phyloP scores from a whole-genome alignment of 2,329 filamentous ascomycete genomes.

The Fusarium heterosporum region DNA sequence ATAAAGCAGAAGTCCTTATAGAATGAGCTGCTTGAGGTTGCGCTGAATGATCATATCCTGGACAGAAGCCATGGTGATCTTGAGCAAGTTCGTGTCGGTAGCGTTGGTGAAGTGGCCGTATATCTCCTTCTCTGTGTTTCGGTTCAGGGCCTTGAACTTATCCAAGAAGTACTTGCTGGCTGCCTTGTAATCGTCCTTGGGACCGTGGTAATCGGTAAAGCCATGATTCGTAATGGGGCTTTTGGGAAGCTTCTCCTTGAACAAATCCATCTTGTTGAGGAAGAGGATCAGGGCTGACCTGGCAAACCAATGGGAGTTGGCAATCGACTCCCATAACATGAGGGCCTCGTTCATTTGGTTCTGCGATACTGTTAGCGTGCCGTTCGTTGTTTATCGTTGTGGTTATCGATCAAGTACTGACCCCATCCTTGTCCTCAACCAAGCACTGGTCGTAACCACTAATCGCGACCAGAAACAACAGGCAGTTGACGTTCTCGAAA shows the following conservation, averaged over 20 bases:
- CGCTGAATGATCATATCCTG: slow-evolving; percentile 91
- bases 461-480: slow-evolving; percentile 93
- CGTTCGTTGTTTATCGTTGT: not conserved
- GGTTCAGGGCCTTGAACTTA: slow-evolving; percentile 81
- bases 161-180: slow-evolving; percentile 85
- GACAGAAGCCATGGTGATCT: slow-evolving; percentile 87
- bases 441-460: slow-evolving; percentile 97
- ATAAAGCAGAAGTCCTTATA: slow-evolving; percentile 41
- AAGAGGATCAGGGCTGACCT: slow-evolving; percentile 86
- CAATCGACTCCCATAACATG: slow-evolving; percentile 88
- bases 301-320: slow-evolving; percentile 88
- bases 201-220: slow-evolving; percentile 83
- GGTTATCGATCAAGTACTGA: slow-evolving; percentile 61
- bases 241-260: slow-evolving; percentile 78
- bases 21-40: slow-evolving; percentile 81
- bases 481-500: slow-evolving; percentile 92
- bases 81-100: slow-evolving; percentile 78
- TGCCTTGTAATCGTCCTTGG: slow-evolving; percentile 76
- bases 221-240: slow-evolving; percentile 79
- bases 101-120: slow-evolving; percentile 73
- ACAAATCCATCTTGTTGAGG: slow-evolving; percentile 89
- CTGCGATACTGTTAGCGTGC: slow-evolving; percentile 56
- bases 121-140: slow-evolving; percentile 72
- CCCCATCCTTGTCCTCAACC: slow-evolving; percentile 95
- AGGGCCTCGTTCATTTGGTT: slow-evolving; percentile 93